phyloP scores from a whole-genome alignment of 768 basidiomycete species.

The Trametes cinnabarina region DNA sequence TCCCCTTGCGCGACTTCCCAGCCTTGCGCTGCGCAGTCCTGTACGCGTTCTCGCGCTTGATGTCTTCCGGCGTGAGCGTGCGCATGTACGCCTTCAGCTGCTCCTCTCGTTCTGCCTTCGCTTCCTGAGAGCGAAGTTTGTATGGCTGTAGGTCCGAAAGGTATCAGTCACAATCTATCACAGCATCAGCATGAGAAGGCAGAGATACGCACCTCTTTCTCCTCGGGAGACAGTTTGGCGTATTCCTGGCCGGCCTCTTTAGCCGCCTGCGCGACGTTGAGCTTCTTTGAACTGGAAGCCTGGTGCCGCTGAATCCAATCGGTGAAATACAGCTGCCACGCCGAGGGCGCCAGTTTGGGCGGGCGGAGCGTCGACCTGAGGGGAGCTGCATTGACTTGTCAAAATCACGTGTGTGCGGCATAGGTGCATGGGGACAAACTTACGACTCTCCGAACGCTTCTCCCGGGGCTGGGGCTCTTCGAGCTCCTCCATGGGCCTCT shows the following conservation, averaged over 20 bases:
- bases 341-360: conserved; percentile 88
- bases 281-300: conserved; percentile 73
- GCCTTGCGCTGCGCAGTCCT: conserved; percentile 91
- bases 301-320: conserved; percentile 91
- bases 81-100: conserved; percentile 84
- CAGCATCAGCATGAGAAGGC: conserved; percentile 23
- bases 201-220: conserved; percentile 69
- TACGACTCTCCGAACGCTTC: conserved; percentile 26
- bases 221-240: conserved; percentile 67
- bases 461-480: conserved; percentile 25
- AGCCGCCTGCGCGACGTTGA: conserved; percentile 93
- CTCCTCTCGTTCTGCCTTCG: conserved; percentile 82
- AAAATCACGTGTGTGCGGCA: conserved; percentile 24
- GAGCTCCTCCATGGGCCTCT: conserved; percentile 34
- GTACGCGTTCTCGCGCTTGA: conserved; percentile 90
- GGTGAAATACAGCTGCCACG: conserved; percentile 96
- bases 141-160: conserved; percentile 60
- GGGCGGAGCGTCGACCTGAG: conserved; percentile 79
- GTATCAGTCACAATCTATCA: conserved; percentile 22
- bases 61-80: conserved; percentile 88
- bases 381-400: conserved; percentile 46
- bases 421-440: conserved; percentile 15
- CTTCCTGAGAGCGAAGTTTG: conserved; percentile 76
- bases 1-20: conserved; percentile 88
- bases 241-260: conserved; percentile 94